phyloP scores from a whole-genome alignment of 2,329 filamentous ascomycete species.

The Fusarium torreyae region DNA sequence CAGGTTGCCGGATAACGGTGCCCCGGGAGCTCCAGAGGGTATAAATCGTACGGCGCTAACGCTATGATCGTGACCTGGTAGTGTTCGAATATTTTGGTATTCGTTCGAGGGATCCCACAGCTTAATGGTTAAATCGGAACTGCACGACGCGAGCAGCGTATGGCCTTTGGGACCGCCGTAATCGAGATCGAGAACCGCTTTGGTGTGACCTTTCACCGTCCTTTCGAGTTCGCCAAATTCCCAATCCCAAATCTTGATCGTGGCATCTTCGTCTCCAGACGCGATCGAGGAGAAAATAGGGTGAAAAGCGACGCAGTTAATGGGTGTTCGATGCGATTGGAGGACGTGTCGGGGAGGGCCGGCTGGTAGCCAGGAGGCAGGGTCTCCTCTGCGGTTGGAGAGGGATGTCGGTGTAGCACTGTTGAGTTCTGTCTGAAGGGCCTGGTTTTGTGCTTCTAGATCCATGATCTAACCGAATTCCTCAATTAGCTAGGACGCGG shows the following conservation, averaged over 20 bases:
- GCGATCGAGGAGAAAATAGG: constrained; percentile 92
- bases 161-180: constrained; percentile 81
- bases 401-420: constrained; percentile 83
- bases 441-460: constrained; percentile 81
- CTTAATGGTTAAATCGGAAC: constrained; percentile 92
- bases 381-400: constrained; percentile 76
- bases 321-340: constrained; percentile 77
- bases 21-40: constrained; percentile 83
- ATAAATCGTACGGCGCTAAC: constrained; percentile 92
- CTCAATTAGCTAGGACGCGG: constrained; percentile 16
- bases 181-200: constrained; percentile 88
- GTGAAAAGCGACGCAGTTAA: constrained; percentile 93
- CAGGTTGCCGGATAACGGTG: constrained; percentile 84
- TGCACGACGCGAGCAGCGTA: constrained; percentile 77
- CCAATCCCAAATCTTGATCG: constrained; percentile 98
- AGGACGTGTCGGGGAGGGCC: constrained; percentile 85
- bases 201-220: constrained; percentile 93
- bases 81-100: constrained; percentile 94
- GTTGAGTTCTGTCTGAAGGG: constrained; percentile 87
- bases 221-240: constrained; percentile 91
- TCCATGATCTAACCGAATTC: constrained; percentile 82
- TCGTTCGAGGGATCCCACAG: constrained; percentile 93
- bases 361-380: constrained; percentile 87
- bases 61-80: constrained; percentile 93
- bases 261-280: constrained; percentile 91